These are phyloP conservation scores for Pilatotrama ljubarskyi DNA, from an alignment of 768 basidiomycete genomes.

Conservation along the genomic window DNA sequence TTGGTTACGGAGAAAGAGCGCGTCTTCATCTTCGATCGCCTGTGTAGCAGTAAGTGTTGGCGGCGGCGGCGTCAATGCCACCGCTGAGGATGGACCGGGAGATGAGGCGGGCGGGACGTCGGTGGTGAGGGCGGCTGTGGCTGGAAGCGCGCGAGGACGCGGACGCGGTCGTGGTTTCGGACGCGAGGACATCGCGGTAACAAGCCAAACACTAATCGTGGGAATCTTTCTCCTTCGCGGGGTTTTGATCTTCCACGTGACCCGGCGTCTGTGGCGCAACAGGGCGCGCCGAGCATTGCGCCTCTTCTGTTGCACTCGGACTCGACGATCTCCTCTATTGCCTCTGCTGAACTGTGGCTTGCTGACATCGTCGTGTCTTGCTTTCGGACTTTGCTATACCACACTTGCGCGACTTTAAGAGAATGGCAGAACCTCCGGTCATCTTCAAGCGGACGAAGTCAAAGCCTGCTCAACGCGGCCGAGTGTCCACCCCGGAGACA, in stretches of 20 bases:
- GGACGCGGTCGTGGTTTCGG: slow-evolving; percentile 41
- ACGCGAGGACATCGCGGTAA: slow-evolving; percentile 37
- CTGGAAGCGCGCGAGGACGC: slow-evolving; percentile 35
- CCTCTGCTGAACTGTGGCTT: too few relatives aligned
- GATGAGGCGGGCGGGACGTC: slow-evolving; percentile 16
- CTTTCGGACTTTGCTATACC: too few relatives aligned
- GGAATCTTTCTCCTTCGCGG: slow-evolving; percentile 24
- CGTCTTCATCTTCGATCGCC: slow-evolving; percentile 56
- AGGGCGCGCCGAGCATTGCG: too few relatives aligned
- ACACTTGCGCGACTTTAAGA: background rate
- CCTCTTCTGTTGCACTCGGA: background rate
- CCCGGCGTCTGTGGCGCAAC: slow-evolving; percentile 1
- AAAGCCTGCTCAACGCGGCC: slow-evolving; percentile 39
- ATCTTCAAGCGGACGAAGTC: slow-evolving; percentile 46
- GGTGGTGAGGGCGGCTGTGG: slow-evolving; percentile 8
- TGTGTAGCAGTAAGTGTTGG: slow-evolving; percentile 9
- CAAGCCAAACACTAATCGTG: slow-evolving; percentile 27
- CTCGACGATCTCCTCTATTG: background rate
- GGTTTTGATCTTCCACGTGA: slow-evolving; percentile 17
- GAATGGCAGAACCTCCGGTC: slow-evolving; percentile 37
- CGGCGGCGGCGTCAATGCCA: slow-evolving; percentile 5
- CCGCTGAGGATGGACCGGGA: slow-evolving; percentile 13
- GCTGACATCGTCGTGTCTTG: too few relatives aligned
- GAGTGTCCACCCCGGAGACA: slow-evolving; percentile 37
- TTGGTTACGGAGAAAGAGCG: slow-evolving; percentile 67